Conservation (phyloP, 495 filamentous ascomycete genomes). For the Sporormia fimetaria region DNA sequence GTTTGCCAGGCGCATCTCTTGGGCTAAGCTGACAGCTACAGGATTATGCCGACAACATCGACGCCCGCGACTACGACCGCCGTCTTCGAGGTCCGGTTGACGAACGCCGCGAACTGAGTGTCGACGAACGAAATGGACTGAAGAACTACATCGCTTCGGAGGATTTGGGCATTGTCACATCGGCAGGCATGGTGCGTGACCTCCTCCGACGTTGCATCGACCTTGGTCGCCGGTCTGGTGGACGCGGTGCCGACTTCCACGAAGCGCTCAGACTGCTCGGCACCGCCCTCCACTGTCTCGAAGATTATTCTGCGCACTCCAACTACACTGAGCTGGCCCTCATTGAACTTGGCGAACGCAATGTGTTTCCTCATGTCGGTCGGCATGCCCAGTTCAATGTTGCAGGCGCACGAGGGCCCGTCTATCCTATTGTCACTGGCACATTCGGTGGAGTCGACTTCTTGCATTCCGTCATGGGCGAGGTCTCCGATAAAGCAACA, state of each 20-base stretch:
- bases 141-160: slow-evolving; percentile 91
- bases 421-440: slow-evolving; percentile 75
- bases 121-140: slow-evolving; percentile 58
- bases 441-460: slow-evolving; percentile 77
- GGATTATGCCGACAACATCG: slow-evolving; percentile 73
- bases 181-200: slow-evolving; percentile 58
- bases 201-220: slow-evolving; percentile 62
- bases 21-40: background rate
- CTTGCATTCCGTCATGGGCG: slow-evolving; percentile 78
- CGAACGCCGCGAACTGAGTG: slow-evolving; percentile 61
- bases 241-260: slow-evolving; percentile 61
- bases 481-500: slow-evolving; percentile 75
- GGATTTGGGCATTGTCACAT: slow-evolving; percentile 58
- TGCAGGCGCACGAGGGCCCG: slow-evolving; percentile 46
- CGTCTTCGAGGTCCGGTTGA: slow-evolving; percentile 73
- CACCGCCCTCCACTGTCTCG: slow-evolving; percentile 80
- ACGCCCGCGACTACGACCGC: slow-evolving; percentile 69
- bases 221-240: slow-evolving; percentile 57
- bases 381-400: slow-evolving; percentile 53
- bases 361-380: slow-evolving; percentile 79
- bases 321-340: slow-evolving; percentile 81
- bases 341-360: slow-evolving; percentile 67
- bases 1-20: background rate
- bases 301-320: slow-evolving; percentile 85
- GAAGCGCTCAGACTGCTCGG: slow-evolving; percentile 77